Conservation (phyloP, 1,284 basidiomycete genomes). For the Cryptococcus jaspeensis region DNA sequence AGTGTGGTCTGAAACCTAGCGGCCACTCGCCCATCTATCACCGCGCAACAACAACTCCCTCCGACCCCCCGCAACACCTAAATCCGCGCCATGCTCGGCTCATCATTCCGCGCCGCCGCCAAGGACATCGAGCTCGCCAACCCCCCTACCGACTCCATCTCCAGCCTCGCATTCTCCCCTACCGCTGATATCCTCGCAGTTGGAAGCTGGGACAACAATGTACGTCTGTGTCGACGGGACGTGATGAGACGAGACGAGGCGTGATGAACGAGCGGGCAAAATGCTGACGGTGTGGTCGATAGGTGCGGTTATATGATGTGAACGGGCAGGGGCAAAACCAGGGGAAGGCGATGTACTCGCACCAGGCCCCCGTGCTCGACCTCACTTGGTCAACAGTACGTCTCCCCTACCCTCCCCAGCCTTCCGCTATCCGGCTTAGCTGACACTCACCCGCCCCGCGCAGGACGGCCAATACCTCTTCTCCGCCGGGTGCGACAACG, state of each 20-base stretch:
- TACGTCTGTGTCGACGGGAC: slow-evolving; percentile 46
- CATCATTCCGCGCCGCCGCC: slow-evolving; percentile 28
- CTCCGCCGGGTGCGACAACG: slow-evolving; percentile 84
- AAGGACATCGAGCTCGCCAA: slow-evolving; percentile 72
- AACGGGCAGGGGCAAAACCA: slow-evolving; percentile 57
- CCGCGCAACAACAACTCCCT: slow-evolving; percentile 2
- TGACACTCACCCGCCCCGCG: background rate
- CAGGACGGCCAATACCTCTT: slow-evolving; percentile 76
- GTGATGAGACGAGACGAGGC: background rate
- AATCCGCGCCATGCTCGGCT: slow-evolving; percentile 16
- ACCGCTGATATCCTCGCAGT: slow-evolving; percentile 72
- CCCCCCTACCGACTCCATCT: slow-evolving; percentile 72
- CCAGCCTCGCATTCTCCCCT: slow-evolving; percentile 63
- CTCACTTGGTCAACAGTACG: slow-evolving; percentile 73
- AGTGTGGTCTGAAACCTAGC: background rate
- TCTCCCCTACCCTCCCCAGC: background rate
- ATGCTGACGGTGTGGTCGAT: background rate
- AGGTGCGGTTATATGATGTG: slow-evolving; percentile 62
- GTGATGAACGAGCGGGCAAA: background rate
- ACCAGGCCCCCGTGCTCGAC: slow-evolving; percentile 77
- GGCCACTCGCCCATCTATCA: background rate
- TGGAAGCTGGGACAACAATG: slow-evolving; percentile 75
- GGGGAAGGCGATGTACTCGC: slow-evolving; percentile 77
- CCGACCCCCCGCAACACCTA: background rate
- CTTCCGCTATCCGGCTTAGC: background rate